Base-by-base conservation (phyloP, 148 eudicot genomes). In the Nepenthes mirabilis region DNA sequence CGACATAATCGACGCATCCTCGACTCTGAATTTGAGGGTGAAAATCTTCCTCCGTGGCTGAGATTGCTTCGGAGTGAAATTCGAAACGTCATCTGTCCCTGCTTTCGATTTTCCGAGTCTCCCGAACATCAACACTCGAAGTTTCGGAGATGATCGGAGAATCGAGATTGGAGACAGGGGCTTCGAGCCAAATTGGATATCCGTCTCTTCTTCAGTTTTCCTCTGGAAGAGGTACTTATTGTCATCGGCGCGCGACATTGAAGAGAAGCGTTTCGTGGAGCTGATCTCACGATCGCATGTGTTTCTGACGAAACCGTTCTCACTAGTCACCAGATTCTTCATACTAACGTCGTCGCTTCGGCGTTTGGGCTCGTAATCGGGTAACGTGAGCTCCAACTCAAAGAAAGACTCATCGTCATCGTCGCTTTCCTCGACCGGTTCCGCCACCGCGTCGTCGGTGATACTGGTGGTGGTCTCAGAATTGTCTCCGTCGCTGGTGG, bases 321-420 rank as follows among this genome's bases (percentile, higher is more conserved):
- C 23, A 23, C 23, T 23, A 23, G 23, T 23, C 23, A 23, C 23
- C 23, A 23, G 23, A 23, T 23, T 23, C 23, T 23, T 23, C 23
- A 23, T 23, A 23, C 23, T 23, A 23, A 23, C 23, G 23, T 23
- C 23, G 23, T 23, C 23, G 51, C 58, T 43, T 3, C 56, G 56
- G 65, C 34, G 10, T 61, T 71, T 64, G 37, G 65, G 40, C 51
- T 73, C 52, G 53, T 47, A 52, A 8, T 66, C 67, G 1, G 80
- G 78, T 7, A 70, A 70, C 2, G 82, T 66, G 66, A 88, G 68
- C 60, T 75, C 87, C 61, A 88, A 72, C 37, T 88, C 96, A 65
- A 88, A 83, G 72, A 81, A 85, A 1, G 95, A 84, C 14, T 88
- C 86, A 2, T 84, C 86, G 36, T 75, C 88, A 2, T 60, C 68